These are phyloP conservation scores for Plasmodium chabaudi DNA, from an alignment of 169 alveolate species.

Conservation along the genomic window DNA sequence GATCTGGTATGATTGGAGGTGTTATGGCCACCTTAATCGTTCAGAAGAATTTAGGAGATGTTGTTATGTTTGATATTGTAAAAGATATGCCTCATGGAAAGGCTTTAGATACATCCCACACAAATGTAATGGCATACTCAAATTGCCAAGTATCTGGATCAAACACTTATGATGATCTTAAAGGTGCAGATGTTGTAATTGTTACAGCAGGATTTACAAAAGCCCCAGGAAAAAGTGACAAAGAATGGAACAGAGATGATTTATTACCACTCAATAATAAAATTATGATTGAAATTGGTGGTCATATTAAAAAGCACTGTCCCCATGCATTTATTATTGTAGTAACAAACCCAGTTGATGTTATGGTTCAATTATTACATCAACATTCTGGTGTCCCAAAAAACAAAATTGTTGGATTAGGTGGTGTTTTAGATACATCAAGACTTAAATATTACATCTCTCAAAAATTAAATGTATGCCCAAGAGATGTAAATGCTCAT, in stretches of 20 bases:
- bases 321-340: constrained; percentile 90
- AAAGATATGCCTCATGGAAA: constrained; percentile 90
- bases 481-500: constrained; percentile 87
- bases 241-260: constrained; percentile 90
- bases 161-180: constrained; percentile 78
- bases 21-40: constrained; percentile 87
- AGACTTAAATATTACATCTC: constrained; percentile 87
- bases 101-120: constrained; percentile 86
- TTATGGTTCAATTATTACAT: constrained; percentile 84
- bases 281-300: constrained; percentile 88
- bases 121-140: constrained; percentile 82
- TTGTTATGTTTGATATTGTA: constrained; percentile 86
- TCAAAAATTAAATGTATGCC: constrained; percentile 85
- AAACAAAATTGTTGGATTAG: constrained; percentile 90
- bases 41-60: constrained; percentile 87
- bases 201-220: constrained; percentile 90
- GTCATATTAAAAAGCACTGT: constrained; percentile 86
- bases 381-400: constrained; percentile 89
- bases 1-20: constrained; percentile 90
- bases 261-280: constrained; percentile 86
- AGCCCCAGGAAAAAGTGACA: constrained; percentile 82
- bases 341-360: constrained; percentile 92
- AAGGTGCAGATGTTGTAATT: constrained; percentile 88
- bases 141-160: constrained; percentile 82
- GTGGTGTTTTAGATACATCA: constrained; percentile 89